Evolutionary conservation across 305 asterid genomes (phyloP), one percentile per base, ranked within the genome.

Genomic region (Fraxinus baroniana): DNA sequence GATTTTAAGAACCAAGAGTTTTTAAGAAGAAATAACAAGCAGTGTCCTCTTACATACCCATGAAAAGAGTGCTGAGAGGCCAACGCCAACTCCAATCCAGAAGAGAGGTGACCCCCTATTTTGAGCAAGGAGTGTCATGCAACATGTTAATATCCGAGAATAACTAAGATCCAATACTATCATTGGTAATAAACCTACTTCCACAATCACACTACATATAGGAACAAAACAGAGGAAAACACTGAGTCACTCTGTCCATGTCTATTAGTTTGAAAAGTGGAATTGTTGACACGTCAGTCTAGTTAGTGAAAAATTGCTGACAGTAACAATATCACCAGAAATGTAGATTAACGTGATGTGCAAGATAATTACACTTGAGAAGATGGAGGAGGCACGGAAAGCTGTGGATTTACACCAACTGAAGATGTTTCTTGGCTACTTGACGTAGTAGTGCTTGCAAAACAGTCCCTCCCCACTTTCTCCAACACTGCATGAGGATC

Each of bases 51-150:
- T 80, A 79, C 95, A 83, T 84, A 95, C 99, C 97, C 93, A 94
- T 66, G 99, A 88, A 79, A 95, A 95, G 85, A 95, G 90, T 75
- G 98, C 99, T 18, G 98, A 93, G 76, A 94, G 86, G 83, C 93
- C 97, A 72, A 95, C 99, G 86, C 99, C 99, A 82, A 95, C 91
- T 77, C 98, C 99, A 85, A 95, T 87, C 99, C 99, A 95, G 86
- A 94, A 95, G 77, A 95, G 93, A 83, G 99, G 99, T 4, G 98
- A 92, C 37, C 99, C 98, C 83, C 98, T 95, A 82, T 78, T 85
- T 79, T 18, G n/a, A 71, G 75, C 78, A 72, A 83, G 5, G 85
- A 79, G 81, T 28, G 55, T 75, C 4, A 82, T 74, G 30, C 7
- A 81, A 79, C 70, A 76, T 66, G 32, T 15, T 26, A 83, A 84